phyloP scores from a whole-genome alignment of 164 flowering plant species.

The Piper betle region DNA sequence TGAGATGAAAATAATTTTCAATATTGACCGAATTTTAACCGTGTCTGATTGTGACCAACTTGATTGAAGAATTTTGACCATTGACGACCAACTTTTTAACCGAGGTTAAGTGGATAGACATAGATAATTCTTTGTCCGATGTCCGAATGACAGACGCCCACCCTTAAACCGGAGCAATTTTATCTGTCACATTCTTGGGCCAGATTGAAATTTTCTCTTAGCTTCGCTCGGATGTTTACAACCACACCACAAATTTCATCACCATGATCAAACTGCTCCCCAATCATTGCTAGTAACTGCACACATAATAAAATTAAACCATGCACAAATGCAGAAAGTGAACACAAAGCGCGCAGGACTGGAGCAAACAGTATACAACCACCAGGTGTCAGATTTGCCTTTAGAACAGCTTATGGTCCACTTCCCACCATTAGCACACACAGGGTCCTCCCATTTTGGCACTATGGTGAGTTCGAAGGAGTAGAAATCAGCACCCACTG shows the following conservation, averaged over 20 bases:
- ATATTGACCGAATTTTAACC: too few relatives aligned
- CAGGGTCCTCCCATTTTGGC: slow-evolving; percentile 98
- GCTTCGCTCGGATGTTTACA: slow-evolving; percentile 56
- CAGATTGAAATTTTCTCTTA: slow-evolving; percentile 70
- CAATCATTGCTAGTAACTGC: slow-evolving; percentile 89
- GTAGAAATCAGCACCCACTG: slow-evolving; percentile 57
- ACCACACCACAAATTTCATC: slow-evolving; percentile 99
- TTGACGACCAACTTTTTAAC: not conserved
- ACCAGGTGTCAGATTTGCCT: slow-evolving; percentile 62
- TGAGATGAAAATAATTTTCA: too few relatives aligned
- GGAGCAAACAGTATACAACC: slow-evolving; percentile 70
- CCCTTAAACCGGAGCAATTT: slow-evolving; percentile 95
- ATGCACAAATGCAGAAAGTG: not conserved
- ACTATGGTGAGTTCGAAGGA: slow-evolving; percentile 78
- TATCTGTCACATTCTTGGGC: slow-evolving; percentile 88
- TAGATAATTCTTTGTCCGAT: too few relatives aligned
- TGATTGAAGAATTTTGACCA: too few relatives aligned
- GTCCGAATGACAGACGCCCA: too few relatives aligned
- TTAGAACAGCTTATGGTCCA: slow-evolving; percentile 51
- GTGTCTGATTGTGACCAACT: too few relatives aligned
- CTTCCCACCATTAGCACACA: slow-evolving; percentile 92
- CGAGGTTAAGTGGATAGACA: too few relatives aligned
- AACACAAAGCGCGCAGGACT: not conserved
- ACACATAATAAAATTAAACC: slow-evolving; percentile 1
- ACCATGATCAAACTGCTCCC: slow-evolving; percentile 93